These are phyloP conservation scores for Lentithecium fluviatile DNA, from an alignment of 495 filamentous ascomycete genomes.

Conservation along the genomic window DNA sequence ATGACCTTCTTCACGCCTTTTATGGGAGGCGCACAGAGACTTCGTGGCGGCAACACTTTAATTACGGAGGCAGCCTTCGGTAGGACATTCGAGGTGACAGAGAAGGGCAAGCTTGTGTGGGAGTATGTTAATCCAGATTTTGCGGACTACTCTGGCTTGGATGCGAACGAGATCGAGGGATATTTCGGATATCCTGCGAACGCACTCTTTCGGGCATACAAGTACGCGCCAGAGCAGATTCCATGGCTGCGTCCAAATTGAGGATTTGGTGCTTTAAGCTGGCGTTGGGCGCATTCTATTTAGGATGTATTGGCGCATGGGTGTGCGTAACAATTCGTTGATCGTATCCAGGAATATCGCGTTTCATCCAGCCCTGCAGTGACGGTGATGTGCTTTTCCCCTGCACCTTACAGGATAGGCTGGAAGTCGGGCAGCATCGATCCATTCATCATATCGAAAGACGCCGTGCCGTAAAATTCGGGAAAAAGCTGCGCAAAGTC, in stretches of 20 bases:
- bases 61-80: slow-evolving; percentile 48
- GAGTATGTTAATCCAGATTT: slow-evolving; percentile 45
- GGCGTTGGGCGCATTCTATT: too few relatives aligned
- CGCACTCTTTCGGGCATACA: slow-evolving; percentile 46
- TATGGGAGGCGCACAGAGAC: slow-evolving; percentile 50
- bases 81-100: slow-evolving; percentile 43
- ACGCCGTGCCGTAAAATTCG: slow-evolving; percentile 17
- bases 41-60: slow-evolving; percentile 47
- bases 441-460: slow-evolving; percentile 10
- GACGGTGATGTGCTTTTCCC: too few relatives aligned
- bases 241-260: slow-evolving; percentile 38
- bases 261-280: too few relatives aligned
- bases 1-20: slow-evolving; percentile 52
- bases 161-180: slow-evolving; percentile 35
- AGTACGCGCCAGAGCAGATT: slow-evolving; percentile 42
- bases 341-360: too few relatives aligned
- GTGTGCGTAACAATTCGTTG: too few relatives aligned
- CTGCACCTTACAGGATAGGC: too few relatives aligned
- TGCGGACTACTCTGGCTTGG: slow-evolving; percentile 35
- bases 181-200: slow-evolving; percentile 43
- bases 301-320: too few relatives aligned
- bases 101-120: slow-evolving; percentile 40
- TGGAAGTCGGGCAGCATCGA: slow-evolving; percentile 25
- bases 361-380: too few relatives aligned
- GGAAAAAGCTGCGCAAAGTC: slow-evolving; percentile 29